phyloP scores from a whole-genome alignment of 2,329 filamentous ascomycete genomes.

The Zymoseptoria passerinii region DNA sequence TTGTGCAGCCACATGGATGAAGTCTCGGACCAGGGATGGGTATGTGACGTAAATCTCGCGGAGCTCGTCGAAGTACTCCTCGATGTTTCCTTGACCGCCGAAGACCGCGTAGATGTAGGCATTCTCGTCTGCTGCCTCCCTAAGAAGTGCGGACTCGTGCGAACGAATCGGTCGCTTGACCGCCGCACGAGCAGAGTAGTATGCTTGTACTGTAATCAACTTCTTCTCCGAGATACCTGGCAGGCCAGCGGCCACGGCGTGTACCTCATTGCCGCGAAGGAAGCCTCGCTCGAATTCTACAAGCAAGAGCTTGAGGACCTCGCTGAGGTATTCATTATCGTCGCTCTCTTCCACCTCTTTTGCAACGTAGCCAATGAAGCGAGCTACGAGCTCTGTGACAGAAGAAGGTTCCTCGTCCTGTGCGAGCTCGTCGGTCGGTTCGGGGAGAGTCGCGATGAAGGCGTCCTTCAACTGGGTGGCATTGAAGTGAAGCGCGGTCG shows the following conservation, averaged over 20 bases:
- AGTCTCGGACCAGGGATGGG: slow-evolving; percentile 78
- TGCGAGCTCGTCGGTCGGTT: slow-evolving; percentile 91
- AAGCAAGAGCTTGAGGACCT: slow-evolving; percentile 83
- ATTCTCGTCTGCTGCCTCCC: slow-evolving; percentile 74
- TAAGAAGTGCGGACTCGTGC: slow-evolving; percentile 86
- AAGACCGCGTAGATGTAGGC: slow-evolving; percentile 90
- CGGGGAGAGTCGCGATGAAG: slow-evolving; percentile 76
- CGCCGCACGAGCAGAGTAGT: slow-evolving; percentile 81
- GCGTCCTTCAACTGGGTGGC: slow-evolving; percentile 88
- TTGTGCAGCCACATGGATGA: slow-evolving; percentile 72
- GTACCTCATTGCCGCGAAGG: slow-evolving; percentile 90
- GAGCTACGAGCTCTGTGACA: slow-evolving; percentile 79
- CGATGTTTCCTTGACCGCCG: slow-evolving; percentile 95
- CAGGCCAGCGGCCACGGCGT: slow-evolving; percentile 74
- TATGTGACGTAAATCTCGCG: slow-evolving; percentile 87
- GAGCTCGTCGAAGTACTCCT: slow-evolving; percentile 98
- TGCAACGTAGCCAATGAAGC: slow-evolving; percentile 87
- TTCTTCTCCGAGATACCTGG: slow-evolving; percentile 93
- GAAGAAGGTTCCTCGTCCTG: slow-evolving; percentile 99
- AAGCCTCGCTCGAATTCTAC: slow-evolving; percentile 97
- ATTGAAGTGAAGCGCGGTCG: slow-evolving; percentile 91
- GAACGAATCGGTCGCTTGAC: slow-evolving; percentile 78
- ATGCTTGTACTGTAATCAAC: slow-evolving; percentile 77
- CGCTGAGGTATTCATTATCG: slow-evolving; percentile 83
- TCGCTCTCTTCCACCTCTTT: slow-evolving; percentile 86